phyloP scores from a whole-genome alignment of 2,329 filamentous ascomycete species.

The Boeremia exigua region DNA sequence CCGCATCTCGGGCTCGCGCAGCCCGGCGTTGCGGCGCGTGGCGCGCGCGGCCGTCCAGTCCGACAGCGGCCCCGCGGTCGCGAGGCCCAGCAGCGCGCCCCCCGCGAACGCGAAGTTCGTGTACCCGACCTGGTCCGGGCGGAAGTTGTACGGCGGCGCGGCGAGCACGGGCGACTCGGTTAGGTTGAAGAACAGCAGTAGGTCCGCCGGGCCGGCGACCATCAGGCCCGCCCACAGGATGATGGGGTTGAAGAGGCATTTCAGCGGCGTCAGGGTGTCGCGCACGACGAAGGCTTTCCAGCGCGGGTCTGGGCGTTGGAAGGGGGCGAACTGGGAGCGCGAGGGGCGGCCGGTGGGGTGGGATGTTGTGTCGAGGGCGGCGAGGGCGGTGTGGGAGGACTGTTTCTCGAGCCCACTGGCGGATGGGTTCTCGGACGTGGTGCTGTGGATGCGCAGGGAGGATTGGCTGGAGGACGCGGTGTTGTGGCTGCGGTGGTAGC shows the following conservation, averaged over 20 bases:
- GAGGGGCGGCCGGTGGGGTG: slow-evolving; percentile 48
- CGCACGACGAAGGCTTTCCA: slow-evolving; percentile 52
- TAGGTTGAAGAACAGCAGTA: slow-evolving; percentile 59
- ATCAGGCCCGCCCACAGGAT: slow-evolving; percentile 47
- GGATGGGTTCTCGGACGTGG: not conserved
- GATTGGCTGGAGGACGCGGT: slow-evolving; percentile 2
- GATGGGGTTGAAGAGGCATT: slow-evolving; percentile 55
- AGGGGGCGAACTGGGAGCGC: slow-evolving; percentile 47
- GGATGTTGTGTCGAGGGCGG: slow-evolving; percentile 19
- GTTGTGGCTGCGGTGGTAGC: slow-evolving; percentile 43
- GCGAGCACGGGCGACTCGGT: slow-evolving; percentile 57
- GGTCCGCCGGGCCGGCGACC: slow-evolving; percentile 47
- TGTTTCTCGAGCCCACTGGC: slow-evolving; percentile 38
- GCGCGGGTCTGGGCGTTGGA: slow-evolving; percentile 46
- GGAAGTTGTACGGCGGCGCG: slow-evolving; percentile 56
- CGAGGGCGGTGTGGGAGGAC: slow-evolving; percentile 24
- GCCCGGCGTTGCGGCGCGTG: slow-evolving; percentile 60
- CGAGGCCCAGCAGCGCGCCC: slow-evolving; percentile 61
- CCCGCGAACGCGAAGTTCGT: slow-evolving; percentile 56
- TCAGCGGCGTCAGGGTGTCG: slow-evolving; percentile 49
- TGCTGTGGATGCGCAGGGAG: slow-evolving; percentile 1
- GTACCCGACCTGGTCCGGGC: slow-evolving; percentile 54
- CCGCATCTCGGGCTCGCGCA: slow-evolving; percentile 66
- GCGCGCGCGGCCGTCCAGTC: slow-evolving; percentile 64
- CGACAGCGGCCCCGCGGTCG: slow-evolving; percentile 61